Base-by-base conservation (phyloP, 441 rosid genomes). In the Gossypium trilobum region DNA sequence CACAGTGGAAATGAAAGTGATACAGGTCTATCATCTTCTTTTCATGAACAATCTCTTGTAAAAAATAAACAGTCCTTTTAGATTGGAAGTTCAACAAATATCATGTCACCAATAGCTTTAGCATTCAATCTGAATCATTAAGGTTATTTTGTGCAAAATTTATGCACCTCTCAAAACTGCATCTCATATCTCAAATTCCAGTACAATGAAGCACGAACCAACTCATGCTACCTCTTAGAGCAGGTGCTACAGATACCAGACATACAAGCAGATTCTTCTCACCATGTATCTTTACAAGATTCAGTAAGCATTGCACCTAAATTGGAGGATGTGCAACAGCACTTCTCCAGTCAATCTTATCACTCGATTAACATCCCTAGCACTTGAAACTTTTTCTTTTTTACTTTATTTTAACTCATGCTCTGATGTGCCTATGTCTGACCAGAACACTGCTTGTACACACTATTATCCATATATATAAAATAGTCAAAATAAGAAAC, bases 201-300 rank as follows among this genome's bases (percentile, higher is more conserved):
- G 52, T 63, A 39, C 5, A 63, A 39, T 44, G 70, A 31, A 44
- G 17, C 19, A 64, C 29, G 52, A 64, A 42, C 69, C 54, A 65
- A 65, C 33, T 63, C 17, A 22, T 44, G 54, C 54, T 64, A 39
- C 70, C 36, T 48, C 17, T 65, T 44, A 65, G 70, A 46, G 56
- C 20, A 63, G 27, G 27, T 63, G 68, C 51, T 36, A 36, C 50
- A 63, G 51, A 39, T 63, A 17, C 67, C 48, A 6, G 64, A 59
- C 44, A 36, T 59, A 59, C 19, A 61, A 31, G 46, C 44, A 61
- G 5, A 22, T 16, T 61, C 13, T 31, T 61, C 20, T 61, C 46
- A 61, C 48, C 48, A 16, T 33, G 42, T 16, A 61, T 61, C 46
- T 61, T 61, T 33, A 33, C 17, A 61, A 61, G 23, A 33, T 33